phyloP scores from a whole-genome alignment of 1,284 basidiomycete species.

The Xerocomus nothofagi region DNA sequence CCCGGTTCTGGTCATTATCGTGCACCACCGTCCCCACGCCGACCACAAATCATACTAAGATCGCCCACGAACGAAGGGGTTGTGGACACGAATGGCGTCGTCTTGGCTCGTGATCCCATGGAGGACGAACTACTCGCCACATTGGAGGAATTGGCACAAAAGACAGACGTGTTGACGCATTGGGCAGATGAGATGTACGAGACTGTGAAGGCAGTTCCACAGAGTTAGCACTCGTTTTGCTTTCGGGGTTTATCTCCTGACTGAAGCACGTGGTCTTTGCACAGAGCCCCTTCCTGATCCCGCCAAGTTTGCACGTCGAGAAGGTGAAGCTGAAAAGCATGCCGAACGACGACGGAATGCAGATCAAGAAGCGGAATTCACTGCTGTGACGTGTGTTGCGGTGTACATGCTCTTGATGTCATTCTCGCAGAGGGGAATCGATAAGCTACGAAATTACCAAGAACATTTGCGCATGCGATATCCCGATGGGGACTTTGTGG shows the following conservation, averaged over 20 bases:
- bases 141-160: conserved; percentile 91
- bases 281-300: conserved; percentile 76
- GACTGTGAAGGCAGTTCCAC: conserved; percentile 72
- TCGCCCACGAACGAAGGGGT: conserved; percentile 40
- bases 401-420: conserved; percentile 93
- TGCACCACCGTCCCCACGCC: conserved; percentile 51
- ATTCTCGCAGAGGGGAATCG: conserved; percentile 90
- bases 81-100: conserved; percentile 19
- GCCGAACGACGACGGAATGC: conserved; percentile 65
- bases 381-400: conserved; percentile 82
- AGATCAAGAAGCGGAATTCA: conserved; percentile 73
- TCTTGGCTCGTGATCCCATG: conserved; percentile 60
- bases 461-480: conserved; percentile 77
- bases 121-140: conserved; percentile 77
- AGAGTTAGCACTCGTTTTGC: conserved; percentile 52
- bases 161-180: conserved; percentile 89
- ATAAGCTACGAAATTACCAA: conserved; percentile 67
- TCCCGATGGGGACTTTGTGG: conserved; percentile 66
- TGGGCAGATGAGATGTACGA: conserved; percentile 94
- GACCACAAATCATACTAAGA: conserved; percentile 46
- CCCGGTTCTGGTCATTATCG: conserved; percentile 39
- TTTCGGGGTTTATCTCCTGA: not conserved
- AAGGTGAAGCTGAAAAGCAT: conserved; percentile 70
- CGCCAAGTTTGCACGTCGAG: conserved; percentile 63
- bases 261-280: conserved; percentile 5